Evolutionary conservation across 2,329 filamentous ascomycete species (phyloP).

Genomic region (Paecilomyces niveus): DNA sequence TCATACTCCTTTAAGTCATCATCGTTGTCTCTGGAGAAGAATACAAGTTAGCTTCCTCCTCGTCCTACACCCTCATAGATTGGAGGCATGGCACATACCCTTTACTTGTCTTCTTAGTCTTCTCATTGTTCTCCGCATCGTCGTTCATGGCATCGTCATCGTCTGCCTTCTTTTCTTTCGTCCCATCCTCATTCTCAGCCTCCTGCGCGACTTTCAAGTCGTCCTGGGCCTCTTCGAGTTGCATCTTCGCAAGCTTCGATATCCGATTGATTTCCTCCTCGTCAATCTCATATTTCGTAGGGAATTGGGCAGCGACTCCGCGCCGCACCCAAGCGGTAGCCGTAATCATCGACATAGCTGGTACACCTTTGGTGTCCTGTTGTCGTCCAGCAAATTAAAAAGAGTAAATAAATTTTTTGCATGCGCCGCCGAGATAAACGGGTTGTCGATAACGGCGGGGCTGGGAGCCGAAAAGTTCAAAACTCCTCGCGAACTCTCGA

Average conservation of each 20-base stretch:
- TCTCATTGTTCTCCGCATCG: conserved; percentile 12
- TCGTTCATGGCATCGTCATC: conserved; percentile 17
- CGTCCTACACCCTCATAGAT: background rate
- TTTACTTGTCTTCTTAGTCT: conserved; percentile 11
- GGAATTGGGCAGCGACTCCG: conserved; percentile 69
- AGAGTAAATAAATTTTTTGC: background rate
- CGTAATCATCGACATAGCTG: conserved; percentile 61
- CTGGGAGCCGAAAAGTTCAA: background rate
- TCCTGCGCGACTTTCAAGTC: conserved; percentile 68
- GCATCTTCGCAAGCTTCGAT: conserved; percentile 64
- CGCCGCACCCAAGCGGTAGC: conserved; percentile 69
- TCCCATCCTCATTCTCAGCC: conserved; percentile 25
- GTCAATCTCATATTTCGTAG: conserved; percentile 66
- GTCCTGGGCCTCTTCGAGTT: conserved; percentile 86
- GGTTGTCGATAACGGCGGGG: background rate
- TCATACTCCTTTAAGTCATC: conserved; percentile 95
- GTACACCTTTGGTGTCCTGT: background rate
- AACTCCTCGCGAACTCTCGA: background rate
- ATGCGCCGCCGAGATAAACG: background rate
- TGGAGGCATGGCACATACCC: conserved; percentile 10
- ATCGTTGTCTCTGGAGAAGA: conserved; percentile 50
- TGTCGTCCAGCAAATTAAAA: background rate
- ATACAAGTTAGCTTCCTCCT: background rate
- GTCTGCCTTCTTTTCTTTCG: conserved; percentile 34
- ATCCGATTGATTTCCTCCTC: conserved; percentile 71